Conservation (phyloP, 257 asterid species). For the Primulina huaijiensis region DNA sequence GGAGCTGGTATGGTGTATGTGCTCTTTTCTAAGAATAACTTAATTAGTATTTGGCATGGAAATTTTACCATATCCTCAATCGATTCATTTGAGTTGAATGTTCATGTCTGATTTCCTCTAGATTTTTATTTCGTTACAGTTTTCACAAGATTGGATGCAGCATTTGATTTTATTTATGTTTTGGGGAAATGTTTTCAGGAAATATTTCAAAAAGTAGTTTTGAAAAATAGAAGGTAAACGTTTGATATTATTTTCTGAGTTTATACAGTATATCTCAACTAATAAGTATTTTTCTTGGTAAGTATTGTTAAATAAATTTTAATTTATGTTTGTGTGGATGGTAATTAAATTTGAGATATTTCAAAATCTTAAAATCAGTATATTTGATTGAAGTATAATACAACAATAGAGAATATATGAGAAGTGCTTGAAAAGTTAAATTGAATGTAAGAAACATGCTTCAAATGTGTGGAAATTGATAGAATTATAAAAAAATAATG, state of each 20-base stretch:
- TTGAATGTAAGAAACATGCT: background rate
- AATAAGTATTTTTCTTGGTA: background rate
- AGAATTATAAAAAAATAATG: background rate
- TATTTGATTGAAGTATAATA: too few relatives aligned
- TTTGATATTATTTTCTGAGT: background rate
- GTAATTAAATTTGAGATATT: too few relatives aligned
- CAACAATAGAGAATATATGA: too few relatives aligned
- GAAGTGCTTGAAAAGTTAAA: background rate
- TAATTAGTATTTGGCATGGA: background rate
- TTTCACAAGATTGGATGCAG: background rate
- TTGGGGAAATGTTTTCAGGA: too few relatives aligned
- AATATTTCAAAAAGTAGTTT: too few relatives aligned
- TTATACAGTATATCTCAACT: background rate
- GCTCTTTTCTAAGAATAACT: conserved; percentile 1
- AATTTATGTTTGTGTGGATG: background rate
- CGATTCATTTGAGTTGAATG: background rate
- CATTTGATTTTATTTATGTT: too few relatives aligned
- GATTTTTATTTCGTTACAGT: background rate
- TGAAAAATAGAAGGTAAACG: background rate
- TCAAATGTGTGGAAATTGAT: background rate
- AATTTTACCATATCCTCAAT: conserved; percentile 11
- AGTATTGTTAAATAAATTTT: too few relatives aligned
- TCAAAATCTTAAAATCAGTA: background rate
- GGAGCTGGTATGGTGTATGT: conserved; percentile 41
- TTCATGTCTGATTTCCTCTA: background rate